A percentile compares a stretch with the other conserved stretches of the same genome.
Evolutionary conservation across 768 basidiomycete species (phyloP).

Genomic region (Favolaschia claudopus): DNA sequence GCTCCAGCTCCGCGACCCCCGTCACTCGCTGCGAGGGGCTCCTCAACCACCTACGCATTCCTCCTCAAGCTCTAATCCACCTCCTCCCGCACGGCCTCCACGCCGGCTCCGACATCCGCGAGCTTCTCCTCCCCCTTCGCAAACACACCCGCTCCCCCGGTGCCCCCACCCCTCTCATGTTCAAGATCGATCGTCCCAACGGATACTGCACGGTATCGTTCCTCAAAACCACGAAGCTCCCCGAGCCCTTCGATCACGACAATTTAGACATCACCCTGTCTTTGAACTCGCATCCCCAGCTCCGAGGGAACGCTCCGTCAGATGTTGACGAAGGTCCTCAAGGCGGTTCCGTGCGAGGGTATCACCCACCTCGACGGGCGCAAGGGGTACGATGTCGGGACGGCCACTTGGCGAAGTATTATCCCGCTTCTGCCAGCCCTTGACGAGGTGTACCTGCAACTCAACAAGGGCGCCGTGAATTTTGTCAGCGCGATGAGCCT

Average conservation of each 20-base stretch:
- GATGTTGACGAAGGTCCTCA: background rate
- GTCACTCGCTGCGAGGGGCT: background rate
- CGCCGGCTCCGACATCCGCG: background rate
- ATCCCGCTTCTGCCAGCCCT: background rate
- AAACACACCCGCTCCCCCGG: background rate
- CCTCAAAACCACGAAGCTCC: background rate
- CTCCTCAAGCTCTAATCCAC: too few species aligned
- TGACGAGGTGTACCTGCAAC: background rate
- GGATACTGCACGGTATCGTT: background rate
- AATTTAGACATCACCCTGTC: background rate
- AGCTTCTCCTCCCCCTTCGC: background rate
- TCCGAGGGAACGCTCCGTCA: background rate
- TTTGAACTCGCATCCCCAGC: background rate
- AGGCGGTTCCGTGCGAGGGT: background rate
- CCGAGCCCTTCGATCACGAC: background rate
- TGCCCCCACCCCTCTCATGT: background rate
- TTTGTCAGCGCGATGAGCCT: background rate
- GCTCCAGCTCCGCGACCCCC: background rate
- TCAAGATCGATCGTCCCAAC: background rate
- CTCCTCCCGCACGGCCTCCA: background rate
- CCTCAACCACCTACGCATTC: background rate
- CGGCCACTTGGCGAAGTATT: background rate
- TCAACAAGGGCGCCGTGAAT: background rate
- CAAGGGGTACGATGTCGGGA: background rate
- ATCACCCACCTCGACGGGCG: constrained; percentile 2